These are phyloP conservation scores for Fistulifera pelliculosa DNA, from an alignment of 108 stramenopile genomes.

Conservation along the genomic window DNA sequence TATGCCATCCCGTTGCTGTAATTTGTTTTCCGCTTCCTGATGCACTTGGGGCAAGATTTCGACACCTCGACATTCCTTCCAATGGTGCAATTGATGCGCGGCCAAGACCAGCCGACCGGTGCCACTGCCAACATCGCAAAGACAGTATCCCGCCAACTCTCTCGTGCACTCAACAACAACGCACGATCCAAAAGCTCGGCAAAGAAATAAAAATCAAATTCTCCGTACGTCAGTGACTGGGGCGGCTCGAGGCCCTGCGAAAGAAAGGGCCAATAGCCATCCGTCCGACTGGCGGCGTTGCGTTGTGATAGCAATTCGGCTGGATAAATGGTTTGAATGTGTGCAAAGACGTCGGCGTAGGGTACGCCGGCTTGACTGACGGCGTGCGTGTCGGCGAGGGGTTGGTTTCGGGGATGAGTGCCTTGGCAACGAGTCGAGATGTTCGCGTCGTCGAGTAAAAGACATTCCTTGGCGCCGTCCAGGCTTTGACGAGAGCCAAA, in stretches of 20 bases:
- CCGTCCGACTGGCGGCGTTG: constrained; percentile 63
- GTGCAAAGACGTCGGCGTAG: constrained; percentile 20
- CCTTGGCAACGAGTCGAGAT: too few species aligned
- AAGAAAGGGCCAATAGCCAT: constrained; percentile 79
- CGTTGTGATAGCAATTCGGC: constrained; percentile 36
- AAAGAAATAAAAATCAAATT: constrained; percentile 74
- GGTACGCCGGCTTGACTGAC: constrained; percentile 1
- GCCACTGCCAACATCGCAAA: constrained; percentile 72
- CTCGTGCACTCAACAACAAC: constrained; percentile 1
- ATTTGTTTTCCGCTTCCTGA: constrained; percentile 31
- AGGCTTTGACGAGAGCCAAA: too few species aligned
- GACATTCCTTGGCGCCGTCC: too few species aligned
- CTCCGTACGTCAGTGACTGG: constrained; percentile 62
- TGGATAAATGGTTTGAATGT: constrained; percentile 50
- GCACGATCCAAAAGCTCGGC: constrained; percentile 43
- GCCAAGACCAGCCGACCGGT: constrained; percentile 67
- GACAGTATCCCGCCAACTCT: constrained; percentile 27
- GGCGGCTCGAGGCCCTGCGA: constrained; percentile 56
- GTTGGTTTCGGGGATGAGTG: constrained; percentile 12
- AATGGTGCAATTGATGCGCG: constrained; percentile 67
- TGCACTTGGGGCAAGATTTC: constrained; percentile 58
- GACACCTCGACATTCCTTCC: constrained; percentile 52
- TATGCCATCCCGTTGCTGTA: constrained; percentile 14
- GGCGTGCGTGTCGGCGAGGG: constrained; percentile 1
- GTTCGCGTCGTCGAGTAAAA: too few species aligned